A percentile compares a stretch with the other conserved stretches of the same genome.
Evolutionary conservation across 257 asterid species (phyloP).

Genomic region (Lycium ferocissimum): DNA sequence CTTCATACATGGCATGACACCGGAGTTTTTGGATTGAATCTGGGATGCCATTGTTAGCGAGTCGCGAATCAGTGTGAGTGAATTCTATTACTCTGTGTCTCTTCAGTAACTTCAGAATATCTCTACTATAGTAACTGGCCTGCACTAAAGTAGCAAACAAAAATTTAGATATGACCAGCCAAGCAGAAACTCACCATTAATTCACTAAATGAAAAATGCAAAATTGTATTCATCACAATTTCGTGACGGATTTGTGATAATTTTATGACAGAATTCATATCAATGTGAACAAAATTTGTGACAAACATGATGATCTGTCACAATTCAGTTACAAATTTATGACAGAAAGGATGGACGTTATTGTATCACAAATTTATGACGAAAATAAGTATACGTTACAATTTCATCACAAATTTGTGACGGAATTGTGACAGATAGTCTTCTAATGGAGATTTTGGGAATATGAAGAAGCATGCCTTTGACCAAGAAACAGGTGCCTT

Average conservation of each 20-base stretch:
- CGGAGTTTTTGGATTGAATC: conserved; percentile 47
- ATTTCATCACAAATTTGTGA: too few species aligned
- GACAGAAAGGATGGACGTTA: too few species aligned
- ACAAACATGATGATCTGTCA: too few species aligned
- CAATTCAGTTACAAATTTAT: too few species aligned
- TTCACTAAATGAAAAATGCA: neutral
- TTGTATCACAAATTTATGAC: too few species aligned
- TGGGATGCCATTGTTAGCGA: conserved; percentile 49
- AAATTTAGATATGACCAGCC: neutral
- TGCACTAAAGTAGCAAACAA: conserved; percentile 29
- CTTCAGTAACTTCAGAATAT: conserved; percentile 37
- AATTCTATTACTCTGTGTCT: conserved; percentile 42
- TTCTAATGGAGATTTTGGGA: neutral
- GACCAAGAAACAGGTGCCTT: conserved; percentile 55
- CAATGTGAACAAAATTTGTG: too few species aligned
- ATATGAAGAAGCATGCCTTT: conserved; percentile 41
- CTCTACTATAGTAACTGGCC: conserved; percentile 49
- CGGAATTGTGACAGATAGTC: too few species aligned
- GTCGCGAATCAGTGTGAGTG: conserved; percentile 48
- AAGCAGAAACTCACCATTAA: neutral
- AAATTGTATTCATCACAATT: neutral
- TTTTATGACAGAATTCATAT: too few species aligned
- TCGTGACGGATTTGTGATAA: too few species aligned
- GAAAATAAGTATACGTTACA: too few species aligned
- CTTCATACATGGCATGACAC: conserved; percentile 54